Evolutionary conservation across 169 alveolate genomes (phyloP), one percentile per base, ranked within the genome.

Genomic region (Cryptosporidium sp.): DNA sequence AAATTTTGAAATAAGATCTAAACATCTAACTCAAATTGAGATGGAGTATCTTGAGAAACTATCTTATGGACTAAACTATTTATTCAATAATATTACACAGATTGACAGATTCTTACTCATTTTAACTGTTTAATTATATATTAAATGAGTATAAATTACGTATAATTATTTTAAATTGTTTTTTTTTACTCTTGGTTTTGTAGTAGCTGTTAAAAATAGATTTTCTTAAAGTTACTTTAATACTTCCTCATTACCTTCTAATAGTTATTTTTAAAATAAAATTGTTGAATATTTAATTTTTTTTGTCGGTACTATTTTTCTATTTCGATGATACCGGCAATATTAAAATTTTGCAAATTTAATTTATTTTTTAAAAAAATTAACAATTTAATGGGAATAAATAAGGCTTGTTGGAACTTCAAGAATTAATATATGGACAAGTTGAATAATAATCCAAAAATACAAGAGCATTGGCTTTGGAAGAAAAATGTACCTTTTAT

Each of bases 391-490:
- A 42, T 21, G 45, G 14, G n/a, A 29, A 29, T 70, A 48, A 70
- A 70, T 1, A 56, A 5, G 12, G 7, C 56, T 16, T 21, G 0
- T 56, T n/a, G 23, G 12, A 23, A 5, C 23, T 7, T n/a, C 7
- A n/a, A 56, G 26, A 14, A 12, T 21, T 29, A 65, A 37, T 65
- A 10, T 31, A 65, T 65, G 72, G 67, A 53, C 8, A 42, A 23
- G 42, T 37, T 62, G 31, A 80, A 35, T 45, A 33, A 80, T 45
- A 18, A 80, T 29, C 89, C 89, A 29, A 80, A 62, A 33, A 80
- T 80, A 21, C 67, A 80, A 29, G 89, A 80, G 62, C 72, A 80
- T 29, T 80, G 89, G 89, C 75, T 80, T 44, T 80, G 89, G 89
- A 80, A 53, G 53, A 80, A 80, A 29, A 62, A 65, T 80, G 75